Evolutionary conservation across 129 eudicot genomes (phyloP), one percentile per base, ranked within the genome.

Genomic region (Helichrysum umbraculigerum): DNA sequence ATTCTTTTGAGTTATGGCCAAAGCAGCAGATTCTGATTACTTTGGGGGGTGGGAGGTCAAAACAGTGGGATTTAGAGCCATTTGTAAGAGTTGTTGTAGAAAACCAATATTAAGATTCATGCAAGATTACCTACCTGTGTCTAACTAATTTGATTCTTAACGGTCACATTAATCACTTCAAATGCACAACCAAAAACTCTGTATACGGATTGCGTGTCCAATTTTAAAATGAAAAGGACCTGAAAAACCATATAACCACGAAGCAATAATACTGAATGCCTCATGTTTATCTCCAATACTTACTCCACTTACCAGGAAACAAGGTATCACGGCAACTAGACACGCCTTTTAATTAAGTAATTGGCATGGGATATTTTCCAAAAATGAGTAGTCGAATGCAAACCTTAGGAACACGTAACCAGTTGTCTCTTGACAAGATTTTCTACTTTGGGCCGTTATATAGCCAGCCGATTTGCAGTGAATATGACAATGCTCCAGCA

Each of bases 401-500:
- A 66, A 92, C 96, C 97, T 92, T 79, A 92, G 68, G 86, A 92
- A 92, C 17, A 92, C 90, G 47, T 89, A 92, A 68, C 96, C 97
- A n/a, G 97, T 87, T 5, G 88, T 81, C 87, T 92, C 96, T 70
- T 87, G 96, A 68, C 92, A 89, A 76, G 93, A 83, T 79, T 92
- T 89, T 70, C 97, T 79, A 83, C 97, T 89, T 71, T 92, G 97
- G 22, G 97, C 97, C 6, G 97, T 92, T 66, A 92, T 77, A 59
- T 61, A 94, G 11, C 99, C 99, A 22, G 83, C 86, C 25, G 99
- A 81, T 61, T 94, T 94, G 89, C 99, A 89, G 85, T 89, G 97
- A 62, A 94, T 91, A 75, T 94, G 99, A 77, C 99, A 94, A 85
- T 91, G 96, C 79, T 94, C 99, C 84, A 94, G 44, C 51, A 94